Evolutionary conservation across 768 basidiomycete species (phyloP), one percentile per base, ranked within the genome.

Genomic region (Lenzites betulinus): DNA sequence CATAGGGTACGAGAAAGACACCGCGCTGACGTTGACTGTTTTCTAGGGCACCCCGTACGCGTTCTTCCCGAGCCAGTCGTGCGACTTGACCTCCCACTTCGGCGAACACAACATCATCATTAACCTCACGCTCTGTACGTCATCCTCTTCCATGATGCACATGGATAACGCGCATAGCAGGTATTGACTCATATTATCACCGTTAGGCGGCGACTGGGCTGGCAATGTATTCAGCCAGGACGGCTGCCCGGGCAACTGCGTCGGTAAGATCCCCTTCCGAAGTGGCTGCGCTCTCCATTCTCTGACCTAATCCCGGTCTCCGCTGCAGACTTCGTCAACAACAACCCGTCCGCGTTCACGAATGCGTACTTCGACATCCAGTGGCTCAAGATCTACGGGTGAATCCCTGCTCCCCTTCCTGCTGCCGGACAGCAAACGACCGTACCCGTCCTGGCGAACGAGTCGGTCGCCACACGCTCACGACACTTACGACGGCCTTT

Each of bases 331-430:
- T 88, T 76, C 64, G 87, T 89, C 60, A 81, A 84, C 73, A 79
- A 82, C 62, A 87, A 89, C 67, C 90, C 90, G 1, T 71, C 74
- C 3, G 88, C 85, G 6, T 91, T 92, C 74, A 65, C 64, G 12
- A 75, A 87, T 42, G 88, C 90, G 0, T 90, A 87, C 77, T 92
- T 89, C 72, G 82, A 89, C 52, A 80, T 93, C 70, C 60, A 61
- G 64, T 65, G 64, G 64, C 55, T 65, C 56, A 65, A 65, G 60
- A 65, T 65, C 56, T 65, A 65, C 56, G 52, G 51, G 25, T 65
- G 51, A 59, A 1, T 77, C 77, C 39, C 48, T n/a, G 26, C 9
- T 16, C 13, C 54, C 16, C 12, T 3, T 2, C 26, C 38, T 16
- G 26, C 55, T 46, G 55, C 55, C 39, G 47, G 18, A 18, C 33